Evolutionary conservation across 139 green algal species (phyloP), one percentile per base, ranked within the genome.

Genomic region (Yamagishiella unicocca): DNA sequence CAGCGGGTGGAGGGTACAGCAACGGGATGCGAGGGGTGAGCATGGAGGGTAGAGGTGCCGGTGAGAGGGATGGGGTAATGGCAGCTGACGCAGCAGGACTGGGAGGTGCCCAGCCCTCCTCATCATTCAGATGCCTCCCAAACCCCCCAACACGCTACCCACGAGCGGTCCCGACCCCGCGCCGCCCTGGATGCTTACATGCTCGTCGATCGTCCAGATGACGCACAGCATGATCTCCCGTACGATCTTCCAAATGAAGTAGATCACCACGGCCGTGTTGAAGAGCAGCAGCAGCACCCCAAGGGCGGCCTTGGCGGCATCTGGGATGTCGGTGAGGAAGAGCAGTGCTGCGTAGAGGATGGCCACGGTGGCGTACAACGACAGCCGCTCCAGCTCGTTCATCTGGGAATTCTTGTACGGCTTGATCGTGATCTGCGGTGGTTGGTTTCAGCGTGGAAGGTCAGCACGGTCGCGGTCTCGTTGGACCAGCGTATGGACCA

Each of bases 331-430:
- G 0, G 42, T 35, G 61, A 62, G 8, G 31, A 89, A 89, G 58
- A 58, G 76, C 10, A 89, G 83, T 24, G 83, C 70, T n/a, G 31
- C 38, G 71, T 89, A 89, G 5, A 89, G 58, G 42, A 76, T 61
- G 8, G 31, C 54, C 17, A 82, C 9, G 12, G 61, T 64, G 53
- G 83, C 83, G 73, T 45, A 83, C 54, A 89, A 42, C 29, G 83
- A 62, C 72, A 89, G 83, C 31, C 55, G 53, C 82, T 88, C 82
- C 53, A 88, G 70, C 12, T 62, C 10, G 82, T 88, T 76, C 82
- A 88, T 81, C 27, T 38, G 53, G 25, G 31, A 7, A 40, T 74
- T 62, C 50, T 76, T 79, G 82, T 82, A 88, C 2, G 82, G 82
- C 29, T 29, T 61, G 53, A 80, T 31, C 2, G 70, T 35, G 40